phyloP scores from a whole-genome alignment of 169 alveolate species.

The Besnoitia besnoiti region DNA sequence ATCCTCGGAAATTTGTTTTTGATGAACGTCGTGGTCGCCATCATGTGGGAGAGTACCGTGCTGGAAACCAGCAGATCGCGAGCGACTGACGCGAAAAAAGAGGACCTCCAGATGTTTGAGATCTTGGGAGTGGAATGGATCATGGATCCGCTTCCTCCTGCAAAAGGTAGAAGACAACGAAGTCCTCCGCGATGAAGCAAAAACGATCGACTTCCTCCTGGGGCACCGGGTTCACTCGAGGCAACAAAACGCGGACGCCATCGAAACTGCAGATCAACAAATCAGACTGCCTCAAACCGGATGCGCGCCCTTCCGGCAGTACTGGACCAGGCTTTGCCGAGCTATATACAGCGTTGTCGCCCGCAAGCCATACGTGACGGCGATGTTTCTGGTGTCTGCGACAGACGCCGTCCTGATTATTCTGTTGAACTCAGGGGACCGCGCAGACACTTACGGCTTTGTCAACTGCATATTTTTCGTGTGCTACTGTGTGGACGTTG shows the following conservation, averaged over 20 bases:
- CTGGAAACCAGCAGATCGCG: neutral
- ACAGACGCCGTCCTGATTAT: neutral
- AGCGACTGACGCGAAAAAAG: neutral
- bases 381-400: neutral
- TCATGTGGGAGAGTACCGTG: constrained; percentile 57
- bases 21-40: constrained; percentile 65
- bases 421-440: neutral
- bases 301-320: neutral
- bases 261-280: neutral
- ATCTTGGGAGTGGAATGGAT: constrained; percentile 59
- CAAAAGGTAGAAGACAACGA: neutral
- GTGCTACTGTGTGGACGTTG: neutral
- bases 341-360: neutral
- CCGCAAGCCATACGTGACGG: neutral
- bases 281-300: neutral
- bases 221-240: neutral
- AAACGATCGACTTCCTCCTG: neutral
- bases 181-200: neutral
- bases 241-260: neutral
- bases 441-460: neutral
- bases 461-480: neutral
- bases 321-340: neutral
- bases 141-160: constrained; percentile 48
- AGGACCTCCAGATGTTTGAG: constrained; percentile 31
- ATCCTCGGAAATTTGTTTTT: constrained; percentile 58